Evolutionary conservation across 352 stramenopile genomes (phyloP), one percentile per base, ranked within the genome.

Genomic region (Paralagenidium karlingii): DNA sequence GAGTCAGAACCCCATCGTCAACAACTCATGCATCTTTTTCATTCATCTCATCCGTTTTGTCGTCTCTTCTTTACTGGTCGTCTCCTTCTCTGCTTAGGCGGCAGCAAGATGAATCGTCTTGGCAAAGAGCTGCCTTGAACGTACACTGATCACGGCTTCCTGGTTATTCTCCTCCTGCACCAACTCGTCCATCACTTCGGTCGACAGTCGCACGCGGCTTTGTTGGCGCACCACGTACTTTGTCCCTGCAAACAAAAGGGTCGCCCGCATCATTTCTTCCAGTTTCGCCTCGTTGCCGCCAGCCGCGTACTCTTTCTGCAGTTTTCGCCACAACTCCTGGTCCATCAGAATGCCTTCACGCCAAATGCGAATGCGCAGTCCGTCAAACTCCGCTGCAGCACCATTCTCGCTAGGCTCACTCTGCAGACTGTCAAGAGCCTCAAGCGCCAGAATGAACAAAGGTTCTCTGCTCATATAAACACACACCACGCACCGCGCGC

Each of bases 41-140:
- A n/a, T n/a, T n/a, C n/a, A n/a, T n/a, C n/a, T n/a, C n/a, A n/a
- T n/a, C n/a, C n/a, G n/a, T n/a, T n/a, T n/a, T n/a, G n/a, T n/a
- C n/a, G n/a, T n/a, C n/a, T n/a, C n/a, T n/a, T n/a, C n/a, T n/a
- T n/a, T n/a, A n/a, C n/a, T n/a, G n/a, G n/a, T n/a, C n/a, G n/a
- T n/a, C n/a, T n/a, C n/a, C n/a, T n/a, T n/a, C n/a, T n/a, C n/a
- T n/a, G n/a, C n/a, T n/a, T n/a, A n/a, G n/a, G n/a, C n/a, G n/a
- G n/a, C n/a, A n/a, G 67, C 69, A 43, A 86, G 49, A 33, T 69
- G 62, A 34, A 89, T 58, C 33, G 76, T 81, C 63, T 89, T 89
- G 30, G 78, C 60, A 20, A 86, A 56, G 3, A 89, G 36, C 45
- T 82, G 73, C 16, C 74, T 63, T 19, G 60, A 67, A 16, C 57